Conservation (phyloP, 2,329 filamentous ascomycete species). For the Pestalotiopsis sp. region DNA sequence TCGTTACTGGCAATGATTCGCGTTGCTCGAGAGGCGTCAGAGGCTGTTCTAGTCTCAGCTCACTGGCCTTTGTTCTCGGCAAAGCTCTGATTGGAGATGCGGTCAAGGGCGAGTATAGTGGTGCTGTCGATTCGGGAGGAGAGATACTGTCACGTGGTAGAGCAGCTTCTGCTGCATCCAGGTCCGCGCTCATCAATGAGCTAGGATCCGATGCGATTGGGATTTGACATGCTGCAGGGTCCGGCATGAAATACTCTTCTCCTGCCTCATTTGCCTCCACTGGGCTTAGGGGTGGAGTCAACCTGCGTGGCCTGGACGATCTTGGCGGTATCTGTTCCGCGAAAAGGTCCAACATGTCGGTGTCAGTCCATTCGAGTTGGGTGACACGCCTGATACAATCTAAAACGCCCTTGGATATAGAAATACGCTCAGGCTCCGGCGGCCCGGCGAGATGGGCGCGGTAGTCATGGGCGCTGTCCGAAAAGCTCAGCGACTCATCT, state of each 20-base stretch:
- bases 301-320: constrained; percentile 18
- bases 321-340: constrained; percentile 13
- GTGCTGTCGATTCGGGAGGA: constrained; percentile 8
- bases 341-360: constrained; percentile 18
- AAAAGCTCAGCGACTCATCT: constrained; percentile 29
- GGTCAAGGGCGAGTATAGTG: constrained; percentile 15
- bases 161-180: constrained; percentile 22
- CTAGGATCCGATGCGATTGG: constrained; percentile 27
- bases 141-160: constrained; percentile 16
- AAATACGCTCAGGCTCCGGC: constrained; percentile 22
- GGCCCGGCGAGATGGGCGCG: constrained; percentile 13
- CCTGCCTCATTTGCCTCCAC: background rate
- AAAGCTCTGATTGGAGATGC: constrained; percentile 16
- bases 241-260: constrained; percentile 25
- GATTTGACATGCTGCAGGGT: constrained; percentile 24
- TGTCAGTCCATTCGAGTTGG: constrained; percentile 18
- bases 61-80: constrained; percentile 16
- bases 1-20: constrained; percentile 9
- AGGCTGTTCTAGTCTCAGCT: constrained; percentile 28
- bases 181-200: constrained; percentile 29
- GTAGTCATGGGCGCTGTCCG: constrained; percentile 18
- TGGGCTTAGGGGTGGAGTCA: constrained; percentile 32
- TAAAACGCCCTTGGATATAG: constrained; percentile 23
- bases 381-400: constrained; percentile 21
- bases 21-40: constrained; percentile 21